Evolutionary conservation across 352 stramenopile genomes (phyloP), one percentile per base, ranked within the genome.

Genomic region (Globisporangium emineosum): DNA sequence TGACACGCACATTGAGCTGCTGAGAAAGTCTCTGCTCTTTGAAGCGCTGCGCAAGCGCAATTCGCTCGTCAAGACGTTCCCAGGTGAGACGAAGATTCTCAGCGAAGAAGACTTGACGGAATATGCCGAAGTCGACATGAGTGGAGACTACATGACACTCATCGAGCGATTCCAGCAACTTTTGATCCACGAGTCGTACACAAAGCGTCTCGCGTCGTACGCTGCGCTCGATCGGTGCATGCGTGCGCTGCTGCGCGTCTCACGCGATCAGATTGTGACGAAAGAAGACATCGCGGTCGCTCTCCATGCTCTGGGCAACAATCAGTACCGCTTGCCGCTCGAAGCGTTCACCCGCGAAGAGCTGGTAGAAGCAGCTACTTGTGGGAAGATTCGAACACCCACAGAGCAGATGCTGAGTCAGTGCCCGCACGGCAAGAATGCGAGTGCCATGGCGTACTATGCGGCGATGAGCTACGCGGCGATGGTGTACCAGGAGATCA

Each of bases 331-430:
- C 4, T 63, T 90, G 0, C 81, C 83, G 8, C 42, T 83, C 2
- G 79, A 89, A 50, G 83, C 81, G 6, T 92, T 92, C 55, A 89
- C 79, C 2, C 70, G 60, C 3, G 78, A 90, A n/a, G 83, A 92
- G 60, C 68, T 92, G 4, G 23, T 73, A 15, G 66, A 74, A 43
- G 83, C 81, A 2, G 75, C 78, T 5, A 67, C 30, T 0, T 30
- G 62, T 32, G 74, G 79, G 3, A 78, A 78, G 27, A 92, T 90
- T 64, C 77, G 75, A 40, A 77, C 72, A 0, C 79, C 83, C 23
- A 78, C 70, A 0, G 66, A 87, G 23, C 57, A 68, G 30, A 79
- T 90, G 62, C 69, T 89, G 0, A 57, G 64, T 6, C 73, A 68
- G 8, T 91, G 80, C 32, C 79, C 83, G 2, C 57, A 63, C 0